Evolutionary conservation across 192 early-diverging fungal genomes (phyloP).

Genomic region (Podila minutissima): DNA sequence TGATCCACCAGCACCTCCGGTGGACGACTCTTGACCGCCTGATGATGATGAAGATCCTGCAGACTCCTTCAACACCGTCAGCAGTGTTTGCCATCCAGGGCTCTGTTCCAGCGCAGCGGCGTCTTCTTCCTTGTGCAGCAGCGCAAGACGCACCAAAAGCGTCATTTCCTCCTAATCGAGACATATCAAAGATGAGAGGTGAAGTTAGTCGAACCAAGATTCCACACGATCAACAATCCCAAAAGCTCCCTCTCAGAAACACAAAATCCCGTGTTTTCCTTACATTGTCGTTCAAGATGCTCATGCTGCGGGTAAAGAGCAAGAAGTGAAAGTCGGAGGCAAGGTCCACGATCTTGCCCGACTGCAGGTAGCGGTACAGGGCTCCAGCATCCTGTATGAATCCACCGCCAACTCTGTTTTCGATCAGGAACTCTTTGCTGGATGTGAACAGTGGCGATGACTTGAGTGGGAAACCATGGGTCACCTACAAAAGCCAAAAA

Average conservation of each 20-base stretch:
- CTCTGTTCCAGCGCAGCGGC: slow-evolving; percentile 51
- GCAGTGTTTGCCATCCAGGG: slow-evolving; percentile 77
- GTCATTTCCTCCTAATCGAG: slow-evolving; percentile 61
- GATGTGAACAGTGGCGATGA: slow-evolving; percentile 80
- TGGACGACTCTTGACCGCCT: slow-evolving; percentile 16
- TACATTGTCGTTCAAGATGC: slow-evolving; percentile 66
- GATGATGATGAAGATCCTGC: slow-evolving; percentile 33
- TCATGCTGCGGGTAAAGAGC: slow-evolving; percentile 70
- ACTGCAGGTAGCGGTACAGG: slow-evolving; percentile 65
- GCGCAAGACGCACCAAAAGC: slow-evolving; percentile 54
- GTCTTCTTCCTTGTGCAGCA: slow-evolving; percentile 39
- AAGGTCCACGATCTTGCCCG: slow-evolving; percentile 53
- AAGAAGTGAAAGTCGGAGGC: slow-evolving; percentile 92
- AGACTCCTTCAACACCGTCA: slow-evolving; percentile 65
- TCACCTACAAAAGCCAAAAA: slow-evolving; percentile 61
- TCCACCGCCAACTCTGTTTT: slow-evolving; percentile 75
- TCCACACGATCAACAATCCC: no score
- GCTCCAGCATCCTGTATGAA: slow-evolving; percentile 65
- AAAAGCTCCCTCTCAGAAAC: neutral
- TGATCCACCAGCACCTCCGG: slow-evolving; percentile 25
- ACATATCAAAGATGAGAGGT: neutral
- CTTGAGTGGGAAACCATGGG: slow-evolving; percentile 90
- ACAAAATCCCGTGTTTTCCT: neutral
- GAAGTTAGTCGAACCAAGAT: neutral
- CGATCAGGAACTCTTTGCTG: slow-evolving; percentile 72